phyloP scores from a whole-genome alignment of 2,329 filamentous ascomycete genomes.

The Diplocarpon mali region DNA sequence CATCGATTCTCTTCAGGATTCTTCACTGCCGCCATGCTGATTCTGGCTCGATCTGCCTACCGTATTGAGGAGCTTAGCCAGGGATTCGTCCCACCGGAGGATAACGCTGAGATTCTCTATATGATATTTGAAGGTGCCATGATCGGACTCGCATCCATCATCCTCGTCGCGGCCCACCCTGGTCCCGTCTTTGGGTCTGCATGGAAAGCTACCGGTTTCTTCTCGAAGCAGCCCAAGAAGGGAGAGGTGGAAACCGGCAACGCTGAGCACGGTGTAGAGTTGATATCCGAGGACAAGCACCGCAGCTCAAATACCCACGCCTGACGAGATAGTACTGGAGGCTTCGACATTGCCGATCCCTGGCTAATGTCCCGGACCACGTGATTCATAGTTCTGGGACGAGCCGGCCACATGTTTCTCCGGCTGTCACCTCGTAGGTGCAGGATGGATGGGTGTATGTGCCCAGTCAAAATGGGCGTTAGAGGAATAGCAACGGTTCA shows the following conservation, averaged over 20 bases:
- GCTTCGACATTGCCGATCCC: too few relatives aligned
- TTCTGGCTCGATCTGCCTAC: constrained; percentile 46
- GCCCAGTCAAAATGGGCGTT: too few relatives aligned
- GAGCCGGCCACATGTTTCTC: too few relatives aligned
- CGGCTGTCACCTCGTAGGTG: too few relatives aligned
- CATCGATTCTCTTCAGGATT: neutral
- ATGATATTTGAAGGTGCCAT: constrained; percentile 35
- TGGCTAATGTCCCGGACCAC: too few relatives aligned
- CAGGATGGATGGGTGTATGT: too few relatives aligned
- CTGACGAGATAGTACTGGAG: too few relatives aligned
- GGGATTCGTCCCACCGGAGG: constrained; percentile 40
- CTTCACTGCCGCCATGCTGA: constrained; percentile 36
- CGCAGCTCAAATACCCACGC: too few relatives aligned
- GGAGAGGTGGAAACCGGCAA: neutral
- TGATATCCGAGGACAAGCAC: too few relatives aligned
- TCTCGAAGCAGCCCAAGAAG: neutral
- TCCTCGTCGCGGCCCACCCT: constrained; percentile 27
- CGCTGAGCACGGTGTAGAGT: neutral
- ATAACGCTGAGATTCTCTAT: constrained; percentile 34
- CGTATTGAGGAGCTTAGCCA: constrained; percentile 44
- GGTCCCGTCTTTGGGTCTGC: constrained; percentile 21
- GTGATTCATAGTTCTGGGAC: too few relatives aligned
- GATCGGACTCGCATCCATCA: constrained; percentile 26
- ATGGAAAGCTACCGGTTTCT: constrained; percentile 2
- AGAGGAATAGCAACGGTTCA: too few relatives aligned